A percentile compares a stretch with the other conserved stretches of the same genome.
These are phyloP conservation scores for Fusarium dlaminii DNA, from an alignment of 2,329 filamentous ascomycete species.

Conservation along the genomic window DNA sequence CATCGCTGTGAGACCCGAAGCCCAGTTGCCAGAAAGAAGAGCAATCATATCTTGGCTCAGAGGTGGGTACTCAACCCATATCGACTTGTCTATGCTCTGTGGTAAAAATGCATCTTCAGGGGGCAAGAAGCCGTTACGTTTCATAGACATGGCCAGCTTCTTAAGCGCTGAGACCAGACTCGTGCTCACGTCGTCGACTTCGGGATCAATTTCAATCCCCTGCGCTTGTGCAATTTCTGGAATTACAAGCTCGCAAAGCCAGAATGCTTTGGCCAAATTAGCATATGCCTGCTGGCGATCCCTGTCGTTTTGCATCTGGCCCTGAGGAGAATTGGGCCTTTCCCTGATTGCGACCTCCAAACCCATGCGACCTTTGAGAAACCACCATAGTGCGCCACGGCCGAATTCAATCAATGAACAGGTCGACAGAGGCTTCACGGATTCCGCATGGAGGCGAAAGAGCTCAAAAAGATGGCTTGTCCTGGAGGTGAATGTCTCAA, in stretches of 20 bases:
- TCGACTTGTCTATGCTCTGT: slow-evolving; percentile 80
- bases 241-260: slow-evolving; percentile 72
- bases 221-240: slow-evolving; percentile 59
- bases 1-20: slow-evolving; percentile 58
- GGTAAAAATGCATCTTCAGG: slow-evolving; percentile 75
- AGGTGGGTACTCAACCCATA: slow-evolving; percentile 82
- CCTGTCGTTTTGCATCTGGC: slow-evolving; percentile 63
- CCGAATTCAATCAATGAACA: slow-evolving; percentile 74
- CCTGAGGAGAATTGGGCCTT: slow-evolving; percentile 61
- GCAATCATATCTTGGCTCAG: slow-evolving; percentile 77
- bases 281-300: slow-evolving; percentile 81
- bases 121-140: slow-evolving; percentile 81
- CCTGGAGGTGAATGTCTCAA: slow-evolving; percentile 74
- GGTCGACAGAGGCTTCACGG: slow-evolving; percentile 70
- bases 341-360: slow-evolving; percentile 78
- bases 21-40: slow-evolving; percentile 71
- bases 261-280: slow-evolving; percentile 85
- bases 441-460: slow-evolving; percentile 81
- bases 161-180: slow-evolving; percentile 71
- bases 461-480: slow-evolving; percentile 79
- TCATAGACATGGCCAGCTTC: slow-evolving; percentile 83
- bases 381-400: slow-evolving; percentile 87
- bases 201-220: slow-evolving; percentile 53
- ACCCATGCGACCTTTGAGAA: slow-evolving; percentile 79
- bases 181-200: slow-evolving; percentile 64